Evolutionary conservation across 805 yeast species (phyloP).

Genomic region (Monosporozyma servazzii): DNA sequence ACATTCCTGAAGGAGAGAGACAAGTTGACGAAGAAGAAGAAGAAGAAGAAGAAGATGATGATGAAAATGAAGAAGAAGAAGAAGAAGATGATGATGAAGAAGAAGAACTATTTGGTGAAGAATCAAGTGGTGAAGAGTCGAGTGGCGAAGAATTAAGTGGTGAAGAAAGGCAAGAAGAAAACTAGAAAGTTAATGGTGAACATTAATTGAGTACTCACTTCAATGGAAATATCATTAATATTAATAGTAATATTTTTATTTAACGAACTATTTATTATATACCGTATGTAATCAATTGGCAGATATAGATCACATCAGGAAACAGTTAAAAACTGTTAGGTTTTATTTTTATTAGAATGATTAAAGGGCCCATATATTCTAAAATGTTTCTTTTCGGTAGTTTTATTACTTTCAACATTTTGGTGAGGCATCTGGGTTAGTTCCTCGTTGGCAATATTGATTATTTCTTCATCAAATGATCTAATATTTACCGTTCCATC

Average conservation of each 20-base stretch:
- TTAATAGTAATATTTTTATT: background rate
- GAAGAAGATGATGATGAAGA: background rate
- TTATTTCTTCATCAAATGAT: background rate
- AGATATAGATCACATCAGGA: background rate
- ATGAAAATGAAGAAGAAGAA: background rate
- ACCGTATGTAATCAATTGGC: background rate
- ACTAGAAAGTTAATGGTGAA: background rate
- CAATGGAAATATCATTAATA: background rate
- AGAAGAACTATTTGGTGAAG: background rate
- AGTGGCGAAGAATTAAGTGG: background rate
- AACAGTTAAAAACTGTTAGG: background rate
- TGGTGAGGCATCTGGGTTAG: background rate
- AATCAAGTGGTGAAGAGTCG: background rate
- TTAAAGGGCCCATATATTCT: background rate
- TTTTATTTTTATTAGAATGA: background rate
- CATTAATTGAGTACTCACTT: background rate
- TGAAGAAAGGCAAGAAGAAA: background rate
- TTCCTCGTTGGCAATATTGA: background rate
- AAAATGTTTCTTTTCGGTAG: background rate
- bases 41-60: background rate
- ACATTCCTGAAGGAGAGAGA: conserved; percentile 4
- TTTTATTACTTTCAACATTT: background rate
- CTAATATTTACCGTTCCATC: background rate
- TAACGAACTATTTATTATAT: background rate
- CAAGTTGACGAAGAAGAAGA: background rate